Base-by-base conservation (phyloP, 176 grass and related monocot genomes). In the Carex scoparia region DNA sequence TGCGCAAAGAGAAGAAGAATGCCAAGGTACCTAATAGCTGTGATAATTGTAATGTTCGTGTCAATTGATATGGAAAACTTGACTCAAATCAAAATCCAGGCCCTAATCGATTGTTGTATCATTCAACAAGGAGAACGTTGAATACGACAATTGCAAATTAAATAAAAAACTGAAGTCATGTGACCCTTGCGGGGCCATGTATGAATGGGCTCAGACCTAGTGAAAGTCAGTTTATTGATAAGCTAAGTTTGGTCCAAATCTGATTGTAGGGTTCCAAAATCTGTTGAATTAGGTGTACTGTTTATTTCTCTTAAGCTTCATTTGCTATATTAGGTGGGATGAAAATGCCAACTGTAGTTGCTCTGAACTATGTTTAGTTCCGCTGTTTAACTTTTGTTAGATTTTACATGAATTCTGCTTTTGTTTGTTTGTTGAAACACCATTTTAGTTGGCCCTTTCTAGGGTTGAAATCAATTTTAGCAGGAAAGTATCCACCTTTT, bases 1-100 rank as follows among this genome's bases (percentile, higher is more conserved):
- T 93, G 73, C 90, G 96, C 71, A 99, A 99, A 44, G 96, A 92
- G 37, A 99, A 95, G 77, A 93, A 94, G 66, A 87, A 93, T 69
- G 85, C 96, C 31, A 98, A 92, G 95, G 95, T 93, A 91, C 51
- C 51, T 63, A 72, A 72, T 72, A 72, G 42, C 8, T 44, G 38
- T 72, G 69, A 68, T 68, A 15, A 79, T 79, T 58, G 74, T 57
- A 57, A 78, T 78, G 51, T 30, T 30, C 51, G 32, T 55, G 74
- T 33, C 51, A 57, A 15, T 78, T 78, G 18, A 18, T 56, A 32
- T 12, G 51, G 51, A 57, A 79, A 79, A 16, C 2, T 57, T 53
- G 7, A 12, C 58, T 30, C 74, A 18, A 55, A 79, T 79, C 74
- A 79, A 12, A 58, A 55, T 35, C 31, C 53, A 79, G 54, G 16